Percentiles rank a stretch among this genome's conserved stretches.
phyloP scores from a whole-genome alignment of 2,329 filamentous ascomycete species.

The Alternaria incomplexa region DNA sequence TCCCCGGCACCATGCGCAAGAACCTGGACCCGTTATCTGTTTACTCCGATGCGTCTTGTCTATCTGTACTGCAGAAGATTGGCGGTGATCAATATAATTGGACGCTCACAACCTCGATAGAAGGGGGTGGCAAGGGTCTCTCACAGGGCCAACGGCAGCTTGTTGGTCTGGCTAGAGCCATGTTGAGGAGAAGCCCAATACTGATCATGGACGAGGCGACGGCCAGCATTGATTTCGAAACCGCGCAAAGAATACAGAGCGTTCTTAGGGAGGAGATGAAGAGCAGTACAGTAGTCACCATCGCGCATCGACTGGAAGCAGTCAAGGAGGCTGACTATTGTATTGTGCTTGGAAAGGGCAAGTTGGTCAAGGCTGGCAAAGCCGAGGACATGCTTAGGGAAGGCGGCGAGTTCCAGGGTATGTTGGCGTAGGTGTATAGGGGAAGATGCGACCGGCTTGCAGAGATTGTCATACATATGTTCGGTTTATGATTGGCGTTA shows the following conservation, averaged over 20 bases:
- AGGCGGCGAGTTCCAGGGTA: constrained; percentile 40
- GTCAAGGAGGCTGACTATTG: constrained; percentile 65
- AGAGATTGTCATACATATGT: not conserved
- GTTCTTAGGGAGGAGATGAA: constrained; percentile 63
- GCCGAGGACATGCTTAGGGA: constrained; percentile 45
- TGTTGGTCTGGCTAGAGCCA: constrained; percentile 67
- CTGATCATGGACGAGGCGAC: constrained; percentile 72
- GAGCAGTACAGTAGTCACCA: constrained; percentile 67
- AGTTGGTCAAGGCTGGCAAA: constrained; percentile 48
- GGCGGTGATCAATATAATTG: constrained; percentile 60
- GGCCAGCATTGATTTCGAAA: constrained; percentile 68
- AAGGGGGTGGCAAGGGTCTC: constrained; percentile 66
- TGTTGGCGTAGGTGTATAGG: constrained; percentile 34
- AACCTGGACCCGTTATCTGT: constrained; percentile 68
- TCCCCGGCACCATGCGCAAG: constrained; percentile 65
- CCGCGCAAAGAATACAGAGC: constrained; percentile 62
- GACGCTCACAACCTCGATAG: constrained; percentile 62
- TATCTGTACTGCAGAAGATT: constrained; percentile 60
- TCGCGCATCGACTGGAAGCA: constrained; percentile 69
- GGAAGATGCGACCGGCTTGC: not conserved
- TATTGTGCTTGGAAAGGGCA: constrained; percentile 60
- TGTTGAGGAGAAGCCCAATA: constrained; percentile 65
- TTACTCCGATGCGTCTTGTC: constrained; percentile 62
- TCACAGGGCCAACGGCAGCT: constrained; percentile 71
- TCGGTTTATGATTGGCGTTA: not conserved